phyloP scores from a whole-genome alignment of 176 grass and related monocot genomes.

The Eleusine indica region DNA sequence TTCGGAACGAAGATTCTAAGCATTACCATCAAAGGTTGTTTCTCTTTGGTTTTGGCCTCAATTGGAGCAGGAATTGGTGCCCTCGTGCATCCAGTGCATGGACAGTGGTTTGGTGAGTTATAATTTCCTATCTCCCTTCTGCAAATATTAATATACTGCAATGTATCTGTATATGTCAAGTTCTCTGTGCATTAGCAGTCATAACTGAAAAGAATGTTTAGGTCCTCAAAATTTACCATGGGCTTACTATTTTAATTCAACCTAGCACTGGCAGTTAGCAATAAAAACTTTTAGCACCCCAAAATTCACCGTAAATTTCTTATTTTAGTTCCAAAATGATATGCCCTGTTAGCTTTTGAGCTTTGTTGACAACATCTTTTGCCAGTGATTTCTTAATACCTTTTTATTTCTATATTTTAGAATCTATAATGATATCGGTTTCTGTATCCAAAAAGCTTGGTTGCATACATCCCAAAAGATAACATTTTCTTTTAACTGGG shows the following conservation, averaged over 20 bases:
- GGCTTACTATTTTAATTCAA: not conserved
- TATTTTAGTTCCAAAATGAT: not conserved
- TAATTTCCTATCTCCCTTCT: too few relatives aligned
- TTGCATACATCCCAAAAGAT: not conserved
- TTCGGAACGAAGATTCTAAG: conserved; percentile 67
- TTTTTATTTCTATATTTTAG: not conserved
- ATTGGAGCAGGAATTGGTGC: conserved; percentile 81
- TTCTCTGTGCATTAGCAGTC: not conserved
- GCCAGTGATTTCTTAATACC: not conserved
- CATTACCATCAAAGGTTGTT: conserved; percentile 78
- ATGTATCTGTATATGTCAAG: not conserved
- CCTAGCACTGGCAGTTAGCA: not conserved
- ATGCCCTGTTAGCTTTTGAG: not conserved
- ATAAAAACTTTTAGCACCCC: not conserved
- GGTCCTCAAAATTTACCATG: conserved; percentile 12
- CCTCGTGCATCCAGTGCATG: conserved; percentile 76
- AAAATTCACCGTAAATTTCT: conserved; percentile 17
- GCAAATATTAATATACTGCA: too few relatives aligned
- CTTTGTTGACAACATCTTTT: not conserved
- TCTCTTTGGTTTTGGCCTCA: conserved; percentile 93
- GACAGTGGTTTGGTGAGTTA: conserved; percentile 93
- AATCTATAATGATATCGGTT: not conserved
- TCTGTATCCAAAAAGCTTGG: not conserved
- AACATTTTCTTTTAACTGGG: not conserved
- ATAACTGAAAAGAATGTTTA: not conserved